These are phyloP conservation scores for Tetradesmus lagerheimii DNA, from an alignment of 139 green algal genomes.

Conservation along the genomic window DNA sequence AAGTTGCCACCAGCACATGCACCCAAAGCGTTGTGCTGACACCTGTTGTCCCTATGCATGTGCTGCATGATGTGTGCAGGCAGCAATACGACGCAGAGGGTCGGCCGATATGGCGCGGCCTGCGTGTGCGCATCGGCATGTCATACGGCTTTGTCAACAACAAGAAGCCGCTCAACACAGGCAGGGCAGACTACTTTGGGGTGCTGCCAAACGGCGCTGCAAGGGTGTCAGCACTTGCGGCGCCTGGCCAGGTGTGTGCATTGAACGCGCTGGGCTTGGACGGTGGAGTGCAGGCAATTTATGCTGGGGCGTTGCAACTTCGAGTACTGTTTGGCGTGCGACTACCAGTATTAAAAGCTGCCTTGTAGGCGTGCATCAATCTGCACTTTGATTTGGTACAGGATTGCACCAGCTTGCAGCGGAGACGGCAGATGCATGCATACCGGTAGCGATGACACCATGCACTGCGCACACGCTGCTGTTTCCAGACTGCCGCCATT, in stretches of 20 bases:
- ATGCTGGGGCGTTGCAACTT: background rate
- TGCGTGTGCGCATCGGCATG: constrained; percentile 84
- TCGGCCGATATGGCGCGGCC: constrained; percentile 72
- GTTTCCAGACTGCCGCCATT: too few relatives aligned
- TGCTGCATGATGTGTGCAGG: background rate
- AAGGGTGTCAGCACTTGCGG: constrained; percentile 73
- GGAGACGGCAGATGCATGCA: too few relatives aligned
- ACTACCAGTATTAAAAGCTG: too few relatives aligned
- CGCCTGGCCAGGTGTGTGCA: constrained; percentile 79
- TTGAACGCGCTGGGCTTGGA: background rate
- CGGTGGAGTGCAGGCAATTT: too few relatives aligned
- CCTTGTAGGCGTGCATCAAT: too few relatives aligned
- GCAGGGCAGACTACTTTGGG: constrained; percentile 88
- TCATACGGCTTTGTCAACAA: constrained; percentile 63
- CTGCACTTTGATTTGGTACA: too few relatives aligned
- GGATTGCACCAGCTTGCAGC: too few relatives aligned
- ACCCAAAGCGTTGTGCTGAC: too few relatives aligned
- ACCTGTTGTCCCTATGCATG: too few relatives aligned
- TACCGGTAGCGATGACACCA: too few relatives aligned
- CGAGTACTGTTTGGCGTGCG: background rate
- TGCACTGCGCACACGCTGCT: too few relatives aligned
- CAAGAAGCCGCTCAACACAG: constrained; percentile 57
- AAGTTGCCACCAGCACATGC: too few relatives aligned
- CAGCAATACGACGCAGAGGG: background rate
- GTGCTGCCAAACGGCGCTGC: constrained; percentile 84